phyloP scores from a whole-genome alignment of 805 yeast species.

The Wickerhamiella galacta region DNA sequence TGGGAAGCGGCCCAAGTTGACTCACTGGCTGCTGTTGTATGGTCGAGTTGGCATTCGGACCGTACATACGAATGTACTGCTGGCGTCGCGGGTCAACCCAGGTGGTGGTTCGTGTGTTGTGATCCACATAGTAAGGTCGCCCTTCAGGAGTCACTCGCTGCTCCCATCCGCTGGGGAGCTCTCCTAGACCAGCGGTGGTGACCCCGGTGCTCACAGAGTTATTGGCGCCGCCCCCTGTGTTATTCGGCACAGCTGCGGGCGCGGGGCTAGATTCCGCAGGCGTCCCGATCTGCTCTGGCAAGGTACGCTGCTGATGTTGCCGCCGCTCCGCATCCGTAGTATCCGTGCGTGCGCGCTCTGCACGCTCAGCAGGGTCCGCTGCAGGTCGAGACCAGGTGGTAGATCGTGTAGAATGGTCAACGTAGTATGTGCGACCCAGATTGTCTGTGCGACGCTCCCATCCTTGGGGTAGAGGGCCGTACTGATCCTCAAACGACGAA shows the following conservation, averaged over 20 bases:
- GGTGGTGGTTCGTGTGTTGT: slow-evolving; percentile 97
- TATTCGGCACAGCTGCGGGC: slow-evolving; percentile 4
- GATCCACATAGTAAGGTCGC: slow-evolving; percentile 95
- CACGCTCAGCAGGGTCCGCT: slow-evolving; percentile 56
- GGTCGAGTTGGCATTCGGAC: slow-evolving; percentile 57
- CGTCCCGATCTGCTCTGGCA: slow-evolving; percentile 41
- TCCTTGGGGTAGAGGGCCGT: slow-evolving; percentile 92
- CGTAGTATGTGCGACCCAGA: slow-evolving; percentile 93
- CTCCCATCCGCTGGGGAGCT: slow-evolving; percentile 98
- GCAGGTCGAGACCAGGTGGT: slow-evolving; percentile 99
- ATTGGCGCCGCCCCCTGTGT: background rate
- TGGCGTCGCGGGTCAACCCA: slow-evolving; percentile 99
- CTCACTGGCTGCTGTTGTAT: slow-evolving; percentile 97
- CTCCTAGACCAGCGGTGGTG: slow-evolving; percentile 91
- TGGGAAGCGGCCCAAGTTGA: slow-evolving; percentile 92
- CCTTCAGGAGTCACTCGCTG: slow-evolving; percentile 97
- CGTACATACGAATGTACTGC: slow-evolving; percentile 91
- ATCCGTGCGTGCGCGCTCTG: slow-evolving; percentile 36
- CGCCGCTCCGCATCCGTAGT: slow-evolving; percentile 76
- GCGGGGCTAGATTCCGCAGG: background rate
- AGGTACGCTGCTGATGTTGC: slow-evolving; percentile 77
- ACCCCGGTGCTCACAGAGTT: slow-evolving; percentile 50
- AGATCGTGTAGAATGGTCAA: slow-evolving; percentile 92
- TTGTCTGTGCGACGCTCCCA: slow-evolving; percentile 98
- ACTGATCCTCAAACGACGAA: slow-evolving; percentile 92